Base-by-base conservation (phyloP, 768 basidiomycete species). In the Udeniomyces megalosporus region DNA sequence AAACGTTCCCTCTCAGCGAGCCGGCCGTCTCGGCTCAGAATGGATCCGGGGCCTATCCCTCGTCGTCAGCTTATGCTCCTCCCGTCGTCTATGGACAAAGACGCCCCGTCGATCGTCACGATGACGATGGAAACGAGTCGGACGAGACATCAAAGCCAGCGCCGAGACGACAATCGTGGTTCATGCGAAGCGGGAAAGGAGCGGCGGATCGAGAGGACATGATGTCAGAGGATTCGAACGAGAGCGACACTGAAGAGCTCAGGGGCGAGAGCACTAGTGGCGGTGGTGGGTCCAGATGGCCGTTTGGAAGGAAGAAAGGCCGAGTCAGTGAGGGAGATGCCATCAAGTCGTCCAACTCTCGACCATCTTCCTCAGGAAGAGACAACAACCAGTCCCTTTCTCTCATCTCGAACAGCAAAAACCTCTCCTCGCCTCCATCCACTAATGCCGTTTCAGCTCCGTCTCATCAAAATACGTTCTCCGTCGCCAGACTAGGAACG, bases 151-250 rank as follows among this genome's bases (percentile, higher is more conserved):
- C 52, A 12, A 42, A 44, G 6, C 44, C 44, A 0, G 52, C 42
- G 52, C 60, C 60, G 4, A 22, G 51, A 11, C 26, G 60, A 6
- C 60, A 53, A 38, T 61, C 60, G 22, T 61, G 60, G 60, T 61
- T 61, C 45, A 1, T 29, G 60, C n/a, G 35, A 61, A 22, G 5
- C 8, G 28, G 7, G 4, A 5, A 55, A 48, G 31, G 24, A 32
- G 38, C 45, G 38, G 11, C 24, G 2, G 29, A 20, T 57, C 22
- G 47, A 50, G 46, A 45, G 38, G 38, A 17, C 10, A 17, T 8
- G 8, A 8, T 17, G 17, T 53, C 60, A 24, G 60, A 61, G 52
- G 60, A 61, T 20, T 53, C 52, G 20, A 29, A 20, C 31, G 44
- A 26, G 0, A 22, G 15, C 22, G 31, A 17, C 20, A 7, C 29